phyloP scores from a whole-genome alignment of 345 rosid genomes.

The Euphorbia tirucalli region DNA sequence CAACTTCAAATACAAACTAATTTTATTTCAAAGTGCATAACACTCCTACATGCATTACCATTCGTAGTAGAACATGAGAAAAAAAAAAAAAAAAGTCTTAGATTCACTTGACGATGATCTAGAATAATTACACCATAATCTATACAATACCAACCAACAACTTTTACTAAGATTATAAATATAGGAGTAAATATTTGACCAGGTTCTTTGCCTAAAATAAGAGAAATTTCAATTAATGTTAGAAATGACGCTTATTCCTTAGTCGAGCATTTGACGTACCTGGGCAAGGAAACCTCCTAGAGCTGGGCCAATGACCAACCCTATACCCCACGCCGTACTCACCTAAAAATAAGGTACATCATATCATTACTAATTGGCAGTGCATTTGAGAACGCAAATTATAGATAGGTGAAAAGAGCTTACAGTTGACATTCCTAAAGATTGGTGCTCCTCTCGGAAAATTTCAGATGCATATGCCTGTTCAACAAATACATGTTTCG shows the following conservation, averaged over 20 bases:
- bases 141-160: not conserved
- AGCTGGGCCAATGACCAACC: conserved; percentile 95
- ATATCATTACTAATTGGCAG: not conserved
- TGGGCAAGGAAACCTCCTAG: conserved; percentile 92
- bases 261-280: conserved; percentile 41
- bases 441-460: conserved; percentile 73
- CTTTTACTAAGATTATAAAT: not conserved
- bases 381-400: not conserved
- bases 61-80: too few relatives aligned
- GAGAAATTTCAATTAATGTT: not conserved
- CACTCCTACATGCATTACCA: too few relatives aligned
- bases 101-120: not conserved
- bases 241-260: not conserved
- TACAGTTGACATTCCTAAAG: conserved; percentile 82
- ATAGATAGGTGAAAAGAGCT: conserved; percentile 25
- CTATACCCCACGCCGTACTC: conserved; percentile 95
- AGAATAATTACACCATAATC: not conserved
- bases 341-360: conserved; percentile 41
- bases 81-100: too few relatives aligned
- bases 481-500: not conserved
- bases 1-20: too few relatives aligned
- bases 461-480: conserved; percentile 88
- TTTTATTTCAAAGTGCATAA: too few relatives aligned
- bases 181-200: not conserved
- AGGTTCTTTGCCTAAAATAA: not conserved